A percentile compares a stretch with the other conserved stretches of the same genome.
Evolutionary conservation across 106 monocot species (phyloP).

Genomic region (Phalaenopsis aphrodite): DNA sequence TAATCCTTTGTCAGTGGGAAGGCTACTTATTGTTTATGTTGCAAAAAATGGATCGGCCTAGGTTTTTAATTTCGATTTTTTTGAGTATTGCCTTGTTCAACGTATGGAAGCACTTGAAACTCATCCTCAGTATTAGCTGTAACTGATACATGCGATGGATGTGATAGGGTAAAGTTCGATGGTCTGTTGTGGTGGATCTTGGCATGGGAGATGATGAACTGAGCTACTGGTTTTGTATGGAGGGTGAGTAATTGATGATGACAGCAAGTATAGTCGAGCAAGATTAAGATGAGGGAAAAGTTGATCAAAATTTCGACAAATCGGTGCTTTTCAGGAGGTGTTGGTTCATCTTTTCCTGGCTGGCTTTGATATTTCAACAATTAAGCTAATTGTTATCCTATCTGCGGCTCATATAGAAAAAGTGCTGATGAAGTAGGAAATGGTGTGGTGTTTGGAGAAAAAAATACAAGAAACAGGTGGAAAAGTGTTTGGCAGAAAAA

Average conservation of each 20-base stretch:
- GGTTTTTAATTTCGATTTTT: not conserved
- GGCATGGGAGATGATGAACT: not conserved
- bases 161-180: not conserved
- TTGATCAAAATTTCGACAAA: not conserved
- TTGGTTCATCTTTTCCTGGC: not conserved
- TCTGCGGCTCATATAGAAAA: not conserved
- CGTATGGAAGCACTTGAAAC: not conserved
- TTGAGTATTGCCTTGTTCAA: not conserved
- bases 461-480: not conserved
- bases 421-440: not conserved
- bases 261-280: not conserved
- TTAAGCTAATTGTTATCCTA: not conserved
- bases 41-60: not conserved
- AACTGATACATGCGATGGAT: not conserved
- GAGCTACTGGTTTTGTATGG: not conserved
- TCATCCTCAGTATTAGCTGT: not conserved
- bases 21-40: constrained; percentile 1
- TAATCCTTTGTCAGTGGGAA: not conserved
- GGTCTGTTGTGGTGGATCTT: not conserved
- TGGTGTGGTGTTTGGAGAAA: not conserved
- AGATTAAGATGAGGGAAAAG: not conserved
- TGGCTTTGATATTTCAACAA: not conserved
- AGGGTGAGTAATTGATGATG: not conserved
- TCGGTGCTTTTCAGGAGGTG: not conserved
- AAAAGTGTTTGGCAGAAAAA: not conserved